These are phyloP conservation scores for Parachlorella kessleri DNA, from an alignment of 139 green algal species.

Conservation along the genomic window DNA sequence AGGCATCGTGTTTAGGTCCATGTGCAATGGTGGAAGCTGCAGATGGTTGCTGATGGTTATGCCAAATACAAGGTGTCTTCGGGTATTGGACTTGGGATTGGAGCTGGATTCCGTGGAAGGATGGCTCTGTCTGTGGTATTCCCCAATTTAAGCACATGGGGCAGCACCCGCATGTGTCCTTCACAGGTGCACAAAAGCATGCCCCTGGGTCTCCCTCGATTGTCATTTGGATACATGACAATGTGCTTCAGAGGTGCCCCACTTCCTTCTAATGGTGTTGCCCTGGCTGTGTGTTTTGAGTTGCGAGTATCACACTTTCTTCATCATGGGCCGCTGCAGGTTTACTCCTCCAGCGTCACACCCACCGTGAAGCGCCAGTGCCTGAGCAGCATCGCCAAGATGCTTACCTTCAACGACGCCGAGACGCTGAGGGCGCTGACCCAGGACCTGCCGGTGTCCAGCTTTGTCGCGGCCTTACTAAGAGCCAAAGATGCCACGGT, in stretches of 20 bases:
- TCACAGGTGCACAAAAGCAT: too few species aligned
- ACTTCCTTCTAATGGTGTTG: not conserved
- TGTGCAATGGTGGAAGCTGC: too few species aligned
- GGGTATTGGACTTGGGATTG: too few species aligned
- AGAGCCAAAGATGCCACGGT: slow-evolving; percentile 56
- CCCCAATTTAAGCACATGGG: too few species aligned
- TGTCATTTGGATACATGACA: too few species aligned
- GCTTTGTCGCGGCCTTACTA: slow-evolving; percentile 86
- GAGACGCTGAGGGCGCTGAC: slow-evolving; percentile 68
- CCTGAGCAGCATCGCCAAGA: slow-evolving; percentile 71
- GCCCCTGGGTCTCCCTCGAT: too few species aligned
- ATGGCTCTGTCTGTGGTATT: too few species aligned
- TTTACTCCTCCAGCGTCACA: slow-evolving; percentile 66
- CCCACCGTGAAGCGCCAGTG: slow-evolving; percentile 67
- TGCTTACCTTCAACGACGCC: slow-evolving; percentile 62
- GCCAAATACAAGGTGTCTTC: too few species aligned
- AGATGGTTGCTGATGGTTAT: too few species aligned
- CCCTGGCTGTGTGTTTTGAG: not conserved
- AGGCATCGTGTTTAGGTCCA: too few species aligned
- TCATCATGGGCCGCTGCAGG: slow-evolving; percentile 18
- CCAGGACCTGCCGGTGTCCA: slow-evolving; percentile 69
- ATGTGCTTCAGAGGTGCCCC: not conserved
- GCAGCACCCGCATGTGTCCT: too few species aligned
- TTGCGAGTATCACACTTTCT: not conserved
- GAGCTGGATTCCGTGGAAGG: too few species aligned